These are phyloP conservation scores for Ensete ventricosum DNA, from an alignment of 176 grass and related monocot species.

Conservation along the genomic window DNA sequence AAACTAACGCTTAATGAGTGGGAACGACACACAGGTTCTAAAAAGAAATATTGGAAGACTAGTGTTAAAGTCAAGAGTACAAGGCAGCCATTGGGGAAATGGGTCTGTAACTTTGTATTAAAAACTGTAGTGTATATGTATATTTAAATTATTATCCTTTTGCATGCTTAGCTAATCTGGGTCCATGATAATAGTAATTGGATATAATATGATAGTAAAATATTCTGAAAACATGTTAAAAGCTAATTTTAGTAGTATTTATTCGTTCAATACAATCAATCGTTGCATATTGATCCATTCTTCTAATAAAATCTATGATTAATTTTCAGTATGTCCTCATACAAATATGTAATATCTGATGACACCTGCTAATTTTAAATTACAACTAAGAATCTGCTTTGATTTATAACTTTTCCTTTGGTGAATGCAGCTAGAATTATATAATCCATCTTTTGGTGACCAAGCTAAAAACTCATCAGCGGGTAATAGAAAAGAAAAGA, in stretches of 20 bases:
- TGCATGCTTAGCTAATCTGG: not conserved
- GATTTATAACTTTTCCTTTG: conserved; percentile 5
- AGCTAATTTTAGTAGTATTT: not conserved
- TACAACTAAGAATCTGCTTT: not conserved
- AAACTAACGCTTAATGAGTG: conserved; percentile 89
- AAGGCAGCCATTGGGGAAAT: conserved; percentile 75
- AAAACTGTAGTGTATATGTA: not conserved
- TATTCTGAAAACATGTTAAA: not conserved
- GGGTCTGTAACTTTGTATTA: conserved; percentile 34
- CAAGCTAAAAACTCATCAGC: conserved; percentile 24
- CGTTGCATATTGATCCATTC: not conserved
- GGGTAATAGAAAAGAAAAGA: conserved; percentile 28
- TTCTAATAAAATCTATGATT: not conserved
- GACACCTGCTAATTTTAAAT: no score
- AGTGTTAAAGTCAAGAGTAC: conserved; percentile 83
- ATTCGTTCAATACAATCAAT: not conserved
- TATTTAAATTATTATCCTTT: not conserved
- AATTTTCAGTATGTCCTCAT: not conserved
- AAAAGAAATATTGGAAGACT: conserved; percentile 96
- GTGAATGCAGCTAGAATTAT: conserved; percentile 38
- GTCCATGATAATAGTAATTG: not conserved
- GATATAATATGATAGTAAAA: not conserved
- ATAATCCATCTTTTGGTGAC: conserved; percentile 25
- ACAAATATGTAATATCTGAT: not conserved
- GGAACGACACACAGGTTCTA: conserved; percentile 81